A percentile compares a stretch with the other conserved stretches of the same genome.
phyloP scores from a whole-genome alignment of 2,329 filamentous ascomycete genomes.

The Aspergillus sp. region DNA sequence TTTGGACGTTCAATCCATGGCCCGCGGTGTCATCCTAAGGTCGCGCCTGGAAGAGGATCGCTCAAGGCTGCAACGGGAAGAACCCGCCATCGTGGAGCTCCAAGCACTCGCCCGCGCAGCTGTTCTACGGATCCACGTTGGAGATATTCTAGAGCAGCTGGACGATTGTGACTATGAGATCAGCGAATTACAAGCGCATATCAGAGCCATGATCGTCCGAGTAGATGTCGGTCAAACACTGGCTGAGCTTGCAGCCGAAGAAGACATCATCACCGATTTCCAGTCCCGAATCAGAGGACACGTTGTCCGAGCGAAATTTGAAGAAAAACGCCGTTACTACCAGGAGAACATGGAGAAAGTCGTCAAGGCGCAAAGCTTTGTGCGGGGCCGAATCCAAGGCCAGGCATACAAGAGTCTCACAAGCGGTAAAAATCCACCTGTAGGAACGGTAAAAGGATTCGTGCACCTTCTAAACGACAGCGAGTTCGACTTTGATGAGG shows the following conservation, averaged over 20 bases:
- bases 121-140: constrained; percentile 40
- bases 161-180: constrained; percentile 67
- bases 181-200: constrained; percentile 69
- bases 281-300: constrained; percentile 74
- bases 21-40: constrained; percentile 44
- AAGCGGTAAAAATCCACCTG: constrained; percentile 92
- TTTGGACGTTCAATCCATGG: constrained; percentile 52
- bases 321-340: constrained; percentile 84
- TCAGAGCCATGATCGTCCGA: constrained; percentile 76
- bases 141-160: constrained; percentile 65
- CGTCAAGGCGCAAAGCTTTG: constrained; percentile 96
- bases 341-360: constrained; percentile 98
- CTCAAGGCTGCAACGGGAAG: constrained; percentile 31
- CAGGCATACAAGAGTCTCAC: constrained; percentile 98
- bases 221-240: constrained; percentile 72
- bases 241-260: constrained; percentile 75
- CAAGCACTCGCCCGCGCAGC: constrained; percentile 45
- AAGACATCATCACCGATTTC: constrained; percentile 71
- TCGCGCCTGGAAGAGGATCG: constrained; percentile 30
- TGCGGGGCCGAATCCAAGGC: constrained; percentile 90
- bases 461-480: constrained; percentile 97
- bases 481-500: constrained; percentile 98
- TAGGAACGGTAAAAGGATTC: constrained; percentile 96
- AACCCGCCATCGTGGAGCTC: constrained; percentile 31
- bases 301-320: constrained; percentile 71